Percentiles rank a stretch among this genome's conserved stretches.
Evolutionary conservation across 768 basidiomycete genomes (phyloP).

Genomic region (Russula sp.): DNA sequence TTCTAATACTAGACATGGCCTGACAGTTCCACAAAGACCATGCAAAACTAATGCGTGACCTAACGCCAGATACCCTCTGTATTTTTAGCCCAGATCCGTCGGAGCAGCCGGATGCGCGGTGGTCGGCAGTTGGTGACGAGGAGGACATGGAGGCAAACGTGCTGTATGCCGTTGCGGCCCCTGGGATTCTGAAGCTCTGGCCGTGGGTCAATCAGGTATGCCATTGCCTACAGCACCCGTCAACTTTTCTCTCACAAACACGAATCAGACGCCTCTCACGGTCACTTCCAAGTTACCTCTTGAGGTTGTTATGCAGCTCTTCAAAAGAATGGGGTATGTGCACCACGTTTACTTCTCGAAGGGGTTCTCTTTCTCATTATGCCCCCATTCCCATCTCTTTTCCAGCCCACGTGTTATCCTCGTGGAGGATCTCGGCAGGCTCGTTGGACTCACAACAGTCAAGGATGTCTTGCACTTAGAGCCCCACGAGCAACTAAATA

Average conservation of each 20-base stretch:
- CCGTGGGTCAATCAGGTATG: conserved; percentile 94
- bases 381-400: not conserved
- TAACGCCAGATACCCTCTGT: conserved; percentile 65
- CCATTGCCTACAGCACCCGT: not conserved
- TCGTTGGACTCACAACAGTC: conserved; percentile 87
- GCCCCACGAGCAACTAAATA: conserved; percentile 25
- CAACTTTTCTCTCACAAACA: conserved; percentile 9
- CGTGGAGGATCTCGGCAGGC: conserved; percentile 78
- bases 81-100: conserved; percentile 57
- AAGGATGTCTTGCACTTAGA: conserved; percentile 92
- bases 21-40: conserved; percentile 51
- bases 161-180: conserved; percentile 56
- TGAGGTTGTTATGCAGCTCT: conserved; percentile 96
- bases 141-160: conserved; percentile 67
- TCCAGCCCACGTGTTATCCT: conserved; percentile 91
- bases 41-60: conserved; percentile 59
- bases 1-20: not conserved
- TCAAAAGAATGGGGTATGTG: conserved; percentile 94
- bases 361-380: conserved; percentile 1
- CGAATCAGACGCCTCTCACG: conserved; percentile 80
- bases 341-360: conserved; percentile 10
- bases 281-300: conserved; percentile 89
- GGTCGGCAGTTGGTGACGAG: conserved; percentile 56
- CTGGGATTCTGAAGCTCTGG: conserved; percentile 64
- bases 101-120: conserved; percentile 49